phyloP scores from a whole-genome alignment of 768 basidiomycete species.

The Leccinum rimulosum region DNA sequence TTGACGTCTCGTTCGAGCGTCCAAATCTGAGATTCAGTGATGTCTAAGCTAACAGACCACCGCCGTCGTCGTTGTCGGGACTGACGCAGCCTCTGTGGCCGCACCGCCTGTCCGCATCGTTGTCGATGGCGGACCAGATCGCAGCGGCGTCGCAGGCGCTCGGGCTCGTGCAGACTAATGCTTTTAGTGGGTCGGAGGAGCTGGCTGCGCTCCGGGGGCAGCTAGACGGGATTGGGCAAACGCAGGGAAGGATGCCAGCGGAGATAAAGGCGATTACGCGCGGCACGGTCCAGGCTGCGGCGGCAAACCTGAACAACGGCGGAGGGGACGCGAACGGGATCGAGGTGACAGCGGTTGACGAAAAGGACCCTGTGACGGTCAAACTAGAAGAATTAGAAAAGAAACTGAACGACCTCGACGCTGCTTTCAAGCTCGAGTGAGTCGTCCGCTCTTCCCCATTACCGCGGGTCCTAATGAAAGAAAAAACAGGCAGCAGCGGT shows the following conservation, averaged over 20 bases:
- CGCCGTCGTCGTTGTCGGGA: too few relatives aligned
- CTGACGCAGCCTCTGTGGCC: slow-evolving; percentile 26
- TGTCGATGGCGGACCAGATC: slow-evolving; percentile 41
- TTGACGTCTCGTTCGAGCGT: slow-evolving; percentile 19
- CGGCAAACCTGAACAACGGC: background rate
- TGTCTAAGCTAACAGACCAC: background rate
- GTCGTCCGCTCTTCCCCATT: background rate
- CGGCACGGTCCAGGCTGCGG: too few relatives aligned
- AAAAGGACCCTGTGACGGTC: slow-evolving; percentile 22
- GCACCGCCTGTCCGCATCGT: slow-evolving; percentile 36
- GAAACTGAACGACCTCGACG: slow-evolving; percentile 34
- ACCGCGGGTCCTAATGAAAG: too few relatives aligned
- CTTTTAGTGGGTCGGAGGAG: slow-evolving; percentile 19
- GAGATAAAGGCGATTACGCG: slow-evolving; percentile 33
- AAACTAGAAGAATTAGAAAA: slow-evolving; percentile 35
- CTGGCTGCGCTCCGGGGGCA: slow-evolving; percentile 15
- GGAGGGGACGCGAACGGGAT: background rate
- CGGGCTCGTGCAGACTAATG: slow-evolving; percentile 25
- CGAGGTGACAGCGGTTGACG: background rate
- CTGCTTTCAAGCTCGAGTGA: slow-evolving; percentile 35
- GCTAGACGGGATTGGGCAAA: slow-evolving; percentile 33
- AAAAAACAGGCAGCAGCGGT: slow-evolving; percentile 33
- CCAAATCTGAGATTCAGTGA: background rate
- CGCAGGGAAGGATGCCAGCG: slow-evolving; percentile 31
- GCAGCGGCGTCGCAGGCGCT: slow-evolving; percentile 39